These are phyloP conservation scores for Phytopythium boreale DNA, from an alignment of 352 stramenopile genomes.

Conservation along the genomic window DNA sequence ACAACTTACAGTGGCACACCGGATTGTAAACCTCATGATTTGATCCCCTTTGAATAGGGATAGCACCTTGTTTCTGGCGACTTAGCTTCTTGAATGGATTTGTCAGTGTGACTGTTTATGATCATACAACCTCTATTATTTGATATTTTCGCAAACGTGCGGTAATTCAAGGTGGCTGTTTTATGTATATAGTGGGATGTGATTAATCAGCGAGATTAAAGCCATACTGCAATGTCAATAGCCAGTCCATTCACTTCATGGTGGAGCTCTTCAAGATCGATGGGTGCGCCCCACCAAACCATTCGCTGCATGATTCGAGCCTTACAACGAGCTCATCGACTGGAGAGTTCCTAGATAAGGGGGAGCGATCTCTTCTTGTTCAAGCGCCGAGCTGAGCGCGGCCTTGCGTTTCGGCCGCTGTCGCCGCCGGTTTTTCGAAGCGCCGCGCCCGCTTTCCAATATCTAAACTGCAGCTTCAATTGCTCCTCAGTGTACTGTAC, in stretches of 20 bases:
- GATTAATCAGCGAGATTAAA: neutral
- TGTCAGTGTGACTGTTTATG: no score
- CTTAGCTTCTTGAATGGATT: no score
- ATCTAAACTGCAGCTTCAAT: neutral
- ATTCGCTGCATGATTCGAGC: no score
- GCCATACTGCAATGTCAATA: neutral
- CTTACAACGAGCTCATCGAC: no score
- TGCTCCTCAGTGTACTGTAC: no score
- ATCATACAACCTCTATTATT: neutral
- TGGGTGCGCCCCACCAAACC: no score
- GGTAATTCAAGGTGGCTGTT: neutral
- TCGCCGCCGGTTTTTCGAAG: neutral
- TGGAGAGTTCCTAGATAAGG: no score
- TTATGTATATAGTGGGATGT: neutral
- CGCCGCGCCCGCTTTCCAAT: neutral
- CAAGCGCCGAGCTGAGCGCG: neutral
- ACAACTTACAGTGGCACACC: no score
- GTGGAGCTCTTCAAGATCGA: no score
- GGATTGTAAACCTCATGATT: no score
- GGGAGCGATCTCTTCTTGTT: neutral
- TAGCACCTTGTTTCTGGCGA: no score
- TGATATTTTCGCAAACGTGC: neutral
- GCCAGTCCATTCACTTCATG: neutral
- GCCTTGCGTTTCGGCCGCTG: constrained; percentile 5
- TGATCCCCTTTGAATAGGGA: no score